Conservation (phyloP, 805 yeast species). For the Yamadazyma takamatsuzukensis region DNA sequence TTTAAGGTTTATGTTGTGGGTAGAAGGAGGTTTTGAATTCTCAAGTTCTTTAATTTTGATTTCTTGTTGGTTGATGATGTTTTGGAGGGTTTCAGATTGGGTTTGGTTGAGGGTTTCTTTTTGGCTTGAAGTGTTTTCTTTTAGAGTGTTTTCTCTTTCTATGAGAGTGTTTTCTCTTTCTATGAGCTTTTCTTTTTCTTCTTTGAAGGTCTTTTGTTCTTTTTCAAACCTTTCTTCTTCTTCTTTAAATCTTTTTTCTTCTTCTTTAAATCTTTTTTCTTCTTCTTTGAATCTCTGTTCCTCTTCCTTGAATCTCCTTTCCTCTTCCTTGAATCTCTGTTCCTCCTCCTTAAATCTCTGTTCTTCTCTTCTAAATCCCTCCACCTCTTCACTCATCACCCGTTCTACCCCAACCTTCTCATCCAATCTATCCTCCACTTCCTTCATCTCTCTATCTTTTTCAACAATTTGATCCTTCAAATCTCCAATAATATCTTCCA, state of each 20-base stretch:
- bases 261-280: no score
- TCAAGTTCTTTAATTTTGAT: constrained; percentile 1
- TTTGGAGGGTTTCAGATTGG: no score
- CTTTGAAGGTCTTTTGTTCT: no score
- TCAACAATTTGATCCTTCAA: constrained; percentile 15
- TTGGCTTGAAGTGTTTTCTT: neutral
- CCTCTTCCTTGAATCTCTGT: neutral
- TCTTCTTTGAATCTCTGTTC: neutral
- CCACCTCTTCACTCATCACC: neutral
- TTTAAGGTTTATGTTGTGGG: neutral
- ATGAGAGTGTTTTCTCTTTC: no score
- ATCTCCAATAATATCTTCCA: constrained; percentile 8
- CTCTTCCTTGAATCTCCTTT: neutral
- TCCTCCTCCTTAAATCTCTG: no score
- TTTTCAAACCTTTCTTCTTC: neutral
- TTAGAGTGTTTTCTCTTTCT: no score
- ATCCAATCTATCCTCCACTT: constrained; percentile 6
- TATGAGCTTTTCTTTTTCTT: no score
- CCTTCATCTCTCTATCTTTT: constrained; percentile 7
- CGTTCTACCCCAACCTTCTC: constrained; percentile 5
- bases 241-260: neutral
- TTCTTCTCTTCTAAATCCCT: neutral
- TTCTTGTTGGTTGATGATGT: neutral
- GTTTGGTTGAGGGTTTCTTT: no score
- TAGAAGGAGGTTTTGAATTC: neutral